Base-by-base conservation (phyloP, 495 filamentous ascomycete species). In the Neurospora discreta region DNA sequence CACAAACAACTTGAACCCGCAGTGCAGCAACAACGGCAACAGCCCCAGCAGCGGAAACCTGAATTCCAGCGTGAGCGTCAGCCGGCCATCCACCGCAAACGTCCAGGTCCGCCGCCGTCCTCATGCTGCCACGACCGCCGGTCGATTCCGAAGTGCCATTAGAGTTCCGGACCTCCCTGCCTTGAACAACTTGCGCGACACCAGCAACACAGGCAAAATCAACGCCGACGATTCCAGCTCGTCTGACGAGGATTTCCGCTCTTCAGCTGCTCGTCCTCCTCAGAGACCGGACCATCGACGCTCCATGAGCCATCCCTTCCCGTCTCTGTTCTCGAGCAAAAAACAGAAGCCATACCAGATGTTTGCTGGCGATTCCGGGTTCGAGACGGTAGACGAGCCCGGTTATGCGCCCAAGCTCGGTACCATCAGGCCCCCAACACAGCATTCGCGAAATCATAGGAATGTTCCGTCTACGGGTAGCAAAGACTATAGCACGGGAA, bases 271-370 rank as follows among this genome's bases (percentile, higher is more conserved):
- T 71, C 78, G 69, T 58, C 79, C 74, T 30, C 72, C 79, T 36
- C 81, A 71, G 43, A 78, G 80, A 67, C 77, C 81, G 46, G 76
- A 74, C 67, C 91, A 94, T 80, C 80, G 83, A 18, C 90, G 91
- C 69, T 92, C 91, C 58, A 87, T 90, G 83, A 94, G 92, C 79
- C 90, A 94, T 73, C 90, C 91, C 7, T 91, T 93, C 72, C 87
- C 90, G 5, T 89, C 89, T 8, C 75, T 89, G 38, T 89, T 92
- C 75, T 83, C 86, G 18, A 82, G 81, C 68, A 86, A 83, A 70
- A 90, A 86, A 80, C 88, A 87, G 74, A 82, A 82, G 73, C 73
- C 80, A 65, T 41, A 60, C 46, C 74, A 69, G 20, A 73, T 71
- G 71, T 68, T 11, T 30, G 40, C 68, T 60, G 68, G 58, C 16